A percentile compares a stretch with the other conserved stretches of the same genome.
Evolutionary conservation across 164 flowering plant species (phyloP).

Genomic region (Magnolia sinica): DNA sequence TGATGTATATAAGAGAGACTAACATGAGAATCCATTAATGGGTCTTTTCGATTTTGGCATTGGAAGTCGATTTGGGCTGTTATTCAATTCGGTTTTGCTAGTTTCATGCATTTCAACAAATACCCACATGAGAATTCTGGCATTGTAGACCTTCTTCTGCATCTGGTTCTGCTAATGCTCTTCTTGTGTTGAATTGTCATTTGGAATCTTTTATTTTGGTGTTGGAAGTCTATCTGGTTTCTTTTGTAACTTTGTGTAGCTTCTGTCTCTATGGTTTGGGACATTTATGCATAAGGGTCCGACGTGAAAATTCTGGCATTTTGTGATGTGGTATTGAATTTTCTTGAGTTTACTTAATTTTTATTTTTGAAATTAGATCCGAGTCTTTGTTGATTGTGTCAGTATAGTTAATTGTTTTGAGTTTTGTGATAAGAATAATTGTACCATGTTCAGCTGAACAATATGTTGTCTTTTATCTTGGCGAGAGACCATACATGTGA

Average conservation of each 20-base stretch:
- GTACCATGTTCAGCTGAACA: no score
- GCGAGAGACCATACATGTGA: no score
- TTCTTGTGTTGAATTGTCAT: background rate
- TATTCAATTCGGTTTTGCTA: no score
- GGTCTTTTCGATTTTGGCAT: no score
- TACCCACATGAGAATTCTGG: conserved; percentile 72
- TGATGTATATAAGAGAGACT: conserved; percentile 69
- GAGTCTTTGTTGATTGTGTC: background rate
- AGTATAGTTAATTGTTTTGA: no score
- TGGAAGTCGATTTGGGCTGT: no score
- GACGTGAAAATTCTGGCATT: background rate
- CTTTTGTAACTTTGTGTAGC: background rate
- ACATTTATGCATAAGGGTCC: background rate
- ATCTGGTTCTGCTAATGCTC: background rate
- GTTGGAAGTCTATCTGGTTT: background rate
- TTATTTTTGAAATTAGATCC: background rate
- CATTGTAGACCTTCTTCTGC: conserved; percentile 44
- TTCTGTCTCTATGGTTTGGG: background rate
- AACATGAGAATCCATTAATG: no score
- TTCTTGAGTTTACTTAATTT: background rate
- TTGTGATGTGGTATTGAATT: background rate
- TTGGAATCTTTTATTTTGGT: background rate
- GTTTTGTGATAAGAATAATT: no score
- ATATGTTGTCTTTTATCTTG: no score
- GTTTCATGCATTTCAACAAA: no score